Percentiles rank a stretch among this genome's conserved stretches.
phyloP scores from a whole-genome alignment of 768 basidiomycete genomes.

The Lactarius tabidus region DNA sequence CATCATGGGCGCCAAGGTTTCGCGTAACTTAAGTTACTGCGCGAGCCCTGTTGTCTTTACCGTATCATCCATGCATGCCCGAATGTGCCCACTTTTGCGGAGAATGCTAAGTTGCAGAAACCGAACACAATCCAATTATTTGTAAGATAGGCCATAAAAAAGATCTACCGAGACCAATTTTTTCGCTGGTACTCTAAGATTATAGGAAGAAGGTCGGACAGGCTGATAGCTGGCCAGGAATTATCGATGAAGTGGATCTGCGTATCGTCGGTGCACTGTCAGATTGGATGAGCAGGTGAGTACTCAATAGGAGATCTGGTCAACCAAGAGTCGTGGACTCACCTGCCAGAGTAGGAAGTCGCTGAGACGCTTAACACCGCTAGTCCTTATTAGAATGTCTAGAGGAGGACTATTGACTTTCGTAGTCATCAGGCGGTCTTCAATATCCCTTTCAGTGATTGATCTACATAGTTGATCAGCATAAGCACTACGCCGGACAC shows the following conservation, averaged over 20 bases:
- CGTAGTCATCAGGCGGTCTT: conserved; percentile 61
- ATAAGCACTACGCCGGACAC: conserved; percentile 3
- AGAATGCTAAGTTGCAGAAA: too few species aligned
- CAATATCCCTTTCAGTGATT: conserved; percentile 65
- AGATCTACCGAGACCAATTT: too few species aligned
- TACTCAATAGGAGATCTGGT: background rate
- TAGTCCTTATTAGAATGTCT: conserved; percentile 88
- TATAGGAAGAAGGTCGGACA: conserved; percentile 82
- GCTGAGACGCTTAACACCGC: conserved; percentile 82
- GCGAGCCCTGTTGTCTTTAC: too few species aligned
- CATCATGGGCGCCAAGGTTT: too few species aligned
- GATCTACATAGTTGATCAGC: conserved; percentile 30
- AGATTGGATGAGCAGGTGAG: background rate
- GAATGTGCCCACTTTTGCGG: too few species aligned
- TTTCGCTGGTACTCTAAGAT: conserved; percentile 83
- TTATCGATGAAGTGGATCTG: conserved; percentile 84
- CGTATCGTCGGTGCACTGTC: conserved; percentile 73
- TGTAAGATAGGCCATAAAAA: too few species aligned
- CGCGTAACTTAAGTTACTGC: too few species aligned
- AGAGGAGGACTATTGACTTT: conserved; percentile 72
- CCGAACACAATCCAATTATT: too few species aligned
- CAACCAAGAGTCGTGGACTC: conserved; percentile 28
- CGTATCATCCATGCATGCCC: too few species aligned
- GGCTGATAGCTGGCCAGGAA: conserved; percentile 92
- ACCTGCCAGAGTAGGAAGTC: conserved; percentile 98